These are phyloP conservation scores for Pseudonitzschia multistriata DNA, from an alignment of 108 stramenopile species.

Conservation along the genomic window DNA sequence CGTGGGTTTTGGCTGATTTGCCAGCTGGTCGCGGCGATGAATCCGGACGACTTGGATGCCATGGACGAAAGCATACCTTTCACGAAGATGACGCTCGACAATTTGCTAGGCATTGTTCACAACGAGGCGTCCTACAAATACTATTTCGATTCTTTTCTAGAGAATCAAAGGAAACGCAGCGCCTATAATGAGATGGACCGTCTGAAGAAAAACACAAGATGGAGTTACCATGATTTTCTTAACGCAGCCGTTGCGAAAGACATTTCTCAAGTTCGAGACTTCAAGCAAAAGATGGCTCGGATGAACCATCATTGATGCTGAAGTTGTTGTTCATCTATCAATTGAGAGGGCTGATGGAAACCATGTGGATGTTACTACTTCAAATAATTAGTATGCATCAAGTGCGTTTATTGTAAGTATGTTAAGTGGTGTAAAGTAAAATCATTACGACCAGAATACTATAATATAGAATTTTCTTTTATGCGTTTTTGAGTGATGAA, in stretches of 20 bases:
- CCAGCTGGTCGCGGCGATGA: slow-evolving; percentile 49
- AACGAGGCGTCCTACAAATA: slow-evolving; percentile 43
- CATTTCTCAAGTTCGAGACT: slow-evolving; percentile 38
- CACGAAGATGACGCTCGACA: slow-evolving; percentile 50
- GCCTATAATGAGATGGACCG: slow-evolving; percentile 19
- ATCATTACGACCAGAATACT: too few species aligned
- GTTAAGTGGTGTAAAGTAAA: too few species aligned
- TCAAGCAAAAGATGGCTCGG: slow-evolving; percentile 15
- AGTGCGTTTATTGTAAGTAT: too few species aligned
- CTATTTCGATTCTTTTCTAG: slow-evolving; percentile 43
- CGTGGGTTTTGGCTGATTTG: slow-evolving; percentile 50
- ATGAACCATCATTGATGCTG: too few species aligned
- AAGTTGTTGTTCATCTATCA: too few species aligned
- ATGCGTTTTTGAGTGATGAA: too few species aligned
- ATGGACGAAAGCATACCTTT: slow-evolving; percentile 64
- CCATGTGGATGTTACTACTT: too few species aligned
- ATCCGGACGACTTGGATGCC: slow-evolving; percentile 62
- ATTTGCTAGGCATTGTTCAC: slow-evolving; percentile 45
- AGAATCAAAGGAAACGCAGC: slow-evolving; percentile 28
- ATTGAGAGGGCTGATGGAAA: too few species aligned
- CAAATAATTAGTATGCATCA: too few species aligned
- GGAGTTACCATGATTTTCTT: slow-evolving; percentile 39
- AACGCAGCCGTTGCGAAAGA: slow-evolving; percentile 33
- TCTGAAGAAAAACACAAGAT: slow-evolving; percentile 34
- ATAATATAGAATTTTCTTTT: too few species aligned